Evolutionary conservation across 805 yeast genomes (phyloP), one percentile per base, ranked within the genome.

Genomic region (Ascoidea asiatica): DNA sequence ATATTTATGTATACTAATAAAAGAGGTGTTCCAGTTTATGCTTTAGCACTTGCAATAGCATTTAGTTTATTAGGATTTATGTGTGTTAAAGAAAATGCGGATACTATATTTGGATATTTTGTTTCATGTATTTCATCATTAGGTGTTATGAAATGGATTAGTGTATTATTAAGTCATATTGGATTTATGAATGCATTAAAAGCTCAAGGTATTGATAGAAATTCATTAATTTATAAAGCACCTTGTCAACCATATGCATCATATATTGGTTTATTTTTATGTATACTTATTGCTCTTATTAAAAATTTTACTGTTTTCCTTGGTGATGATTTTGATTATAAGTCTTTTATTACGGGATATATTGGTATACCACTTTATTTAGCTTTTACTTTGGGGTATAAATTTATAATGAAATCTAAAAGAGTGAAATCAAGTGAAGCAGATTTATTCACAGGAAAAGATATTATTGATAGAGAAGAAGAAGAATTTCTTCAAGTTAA

Each of bases 301-400:
- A 82, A 83, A 62, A 79, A 79, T 53, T 82, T 80, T 59, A 78
- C 87, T 1, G 88, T 76, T 2, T 83, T 82, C 65, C 65, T 82
- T 51, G 75, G 77, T 43, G 40, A 52, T 15, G 71, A 74, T 45
- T 79, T 81, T 58, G 72, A 74, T 50, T 77, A 78, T 63, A 75
- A 77, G 61, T 66, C 67, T 19, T 83, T 83, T 56, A 81, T 83
- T 56, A 81, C 92, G 29, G 88, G 88, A 39, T 83, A 83, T 63
- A 79, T 83, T 55, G 82, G 84, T 35, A 70, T 81, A 41, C 86
- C 86, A 33, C 77, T 81, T 8, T 82, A 70, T 53, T 37, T 78
- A 37, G 62, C 74, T 41, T 65, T 72, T 47, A 71, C 64, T 51
- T 53, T 71, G 49, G 86, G 84, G 4, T 79, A 75, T 67, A 81